A percentile compares a stretch with the other conserved stretches of the same genome.
Conservation (phyloP, 1,284 basidiomycete genomes). For the Jaminaea rosea region DNA sequence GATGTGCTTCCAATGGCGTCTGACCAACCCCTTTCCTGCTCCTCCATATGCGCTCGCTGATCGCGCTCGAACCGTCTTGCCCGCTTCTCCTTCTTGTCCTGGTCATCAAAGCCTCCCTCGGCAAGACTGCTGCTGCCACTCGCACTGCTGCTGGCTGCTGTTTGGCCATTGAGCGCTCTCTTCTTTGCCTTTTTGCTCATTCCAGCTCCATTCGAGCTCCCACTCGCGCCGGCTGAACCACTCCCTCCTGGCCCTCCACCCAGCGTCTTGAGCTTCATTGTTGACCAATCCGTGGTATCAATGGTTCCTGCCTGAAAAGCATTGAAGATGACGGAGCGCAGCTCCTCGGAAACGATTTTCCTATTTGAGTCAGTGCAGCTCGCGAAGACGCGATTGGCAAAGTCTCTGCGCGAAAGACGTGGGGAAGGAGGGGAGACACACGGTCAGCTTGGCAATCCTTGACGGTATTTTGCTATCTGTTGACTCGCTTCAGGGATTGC, state of each 20-base stretch:
- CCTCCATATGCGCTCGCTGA: slow-evolving; percentile 25
- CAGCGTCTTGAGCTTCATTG: slow-evolving; percentile 70
- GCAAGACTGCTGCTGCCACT: background rate
- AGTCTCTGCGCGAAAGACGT: slow-evolving; percentile 17
- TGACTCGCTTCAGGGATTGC: slow-evolving; percentile 20
- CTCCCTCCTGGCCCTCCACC: slow-evolving; percentile 13
- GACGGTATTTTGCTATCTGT: background rate
- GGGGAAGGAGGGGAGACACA: background rate
- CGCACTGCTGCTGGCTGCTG: slow-evolving; percentile 55
- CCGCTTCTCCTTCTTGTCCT: slow-evolving; percentile 37
- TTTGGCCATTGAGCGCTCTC: slow-evolving; percentile 55
- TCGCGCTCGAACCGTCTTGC: slow-evolving; percentile 41
- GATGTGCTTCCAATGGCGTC: too few species aligned
- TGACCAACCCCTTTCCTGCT: slow-evolving; percentile 22
- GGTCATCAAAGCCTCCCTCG: slow-evolving; percentile 24
- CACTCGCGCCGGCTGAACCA: too few species aligned
- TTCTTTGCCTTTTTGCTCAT: background rate
- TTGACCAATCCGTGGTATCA: slow-evolving; percentile 79
- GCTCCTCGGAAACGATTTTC: slow-evolving; percentile 48
- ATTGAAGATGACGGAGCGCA: slow-evolving; percentile 48
- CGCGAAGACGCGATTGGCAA: slow-evolving; percentile 37
- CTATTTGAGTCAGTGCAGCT: slow-evolving; percentile 48
- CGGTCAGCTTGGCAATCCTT: background rate
- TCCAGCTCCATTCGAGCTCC: too few species aligned
- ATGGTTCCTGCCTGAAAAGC: slow-evolving; percentile 58